These are phyloP conservation scores for Mrakia gelida DNA, from an alignment of 768 basidiomycete species.

Conservation along the genomic window DNA sequence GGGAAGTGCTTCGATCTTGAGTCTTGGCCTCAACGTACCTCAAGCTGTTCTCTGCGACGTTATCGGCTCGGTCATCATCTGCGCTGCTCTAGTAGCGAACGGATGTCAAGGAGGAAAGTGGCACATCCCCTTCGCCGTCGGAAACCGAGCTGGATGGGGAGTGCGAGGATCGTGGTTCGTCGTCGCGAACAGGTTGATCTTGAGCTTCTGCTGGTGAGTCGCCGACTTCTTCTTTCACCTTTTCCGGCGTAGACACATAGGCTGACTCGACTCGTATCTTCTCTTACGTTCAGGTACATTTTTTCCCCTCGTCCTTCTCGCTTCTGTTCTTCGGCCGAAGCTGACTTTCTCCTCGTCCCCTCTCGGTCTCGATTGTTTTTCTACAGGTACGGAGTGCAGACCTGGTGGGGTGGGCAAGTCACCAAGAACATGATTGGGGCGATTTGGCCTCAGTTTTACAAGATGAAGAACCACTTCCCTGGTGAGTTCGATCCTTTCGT, in stretches of 20 bases:
- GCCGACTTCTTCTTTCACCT: constrained; percentile 24
- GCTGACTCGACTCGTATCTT: too few species aligned
- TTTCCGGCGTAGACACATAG: too few species aligned
- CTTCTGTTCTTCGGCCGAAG: constrained; percentile 32
- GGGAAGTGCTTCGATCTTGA: constrained; percentile 36
- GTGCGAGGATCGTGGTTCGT: constrained; percentile 33
- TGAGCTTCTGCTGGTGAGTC: constrained; percentile 35
- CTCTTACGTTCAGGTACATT: too few species aligned
- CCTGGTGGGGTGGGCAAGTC: constrained; percentile 36
- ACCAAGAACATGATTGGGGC: constrained; percentile 37
- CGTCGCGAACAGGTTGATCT: constrained; percentile 37
- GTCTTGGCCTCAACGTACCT: constrained; percentile 34
- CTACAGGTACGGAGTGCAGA: constrained; percentile 35
- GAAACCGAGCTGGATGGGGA: constrained; percentile 36
- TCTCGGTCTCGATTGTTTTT: too few species aligned
- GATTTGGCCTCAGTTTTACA: constrained; percentile 34
- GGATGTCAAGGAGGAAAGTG: constrained; percentile 36
- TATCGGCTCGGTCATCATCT: constrained; percentile 16
- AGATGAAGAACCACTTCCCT: constrained; percentile 37
- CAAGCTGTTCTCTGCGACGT: constrained; percentile 37
- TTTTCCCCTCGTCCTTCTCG: not conserved
- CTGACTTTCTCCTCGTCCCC: constrained; percentile 11
- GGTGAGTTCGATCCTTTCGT: not conserved
- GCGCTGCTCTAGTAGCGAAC: constrained; percentile 25
- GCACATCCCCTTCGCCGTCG: constrained; percentile 41